Conservation (phyloP, 73 alveolate genomes). For the Tetrahymena thermophila region DNA sequence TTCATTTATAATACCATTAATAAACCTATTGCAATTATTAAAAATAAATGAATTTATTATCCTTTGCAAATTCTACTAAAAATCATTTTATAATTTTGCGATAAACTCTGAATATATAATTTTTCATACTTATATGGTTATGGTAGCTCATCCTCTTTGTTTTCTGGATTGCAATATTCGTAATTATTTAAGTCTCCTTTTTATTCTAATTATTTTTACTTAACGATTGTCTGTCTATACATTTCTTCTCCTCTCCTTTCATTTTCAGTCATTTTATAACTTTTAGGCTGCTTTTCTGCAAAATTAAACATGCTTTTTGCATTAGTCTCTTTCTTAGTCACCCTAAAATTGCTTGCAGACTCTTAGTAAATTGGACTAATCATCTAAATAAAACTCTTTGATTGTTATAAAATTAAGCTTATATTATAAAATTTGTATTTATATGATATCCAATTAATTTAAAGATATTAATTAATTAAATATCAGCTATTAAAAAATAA, state of each 20-base stretch:
- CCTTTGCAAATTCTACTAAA: background rate
- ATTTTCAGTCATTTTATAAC: background rate
- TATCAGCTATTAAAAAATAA: background rate
- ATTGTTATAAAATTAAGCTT: background rate
- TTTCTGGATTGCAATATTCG: conserved; percentile 39
- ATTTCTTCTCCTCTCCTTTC: background rate
- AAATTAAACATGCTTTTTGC: background rate
- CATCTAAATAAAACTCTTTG: background rate
- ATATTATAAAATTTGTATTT: background rate
- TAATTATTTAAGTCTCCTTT: conserved; percentile 33
- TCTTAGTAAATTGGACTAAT: background rate
- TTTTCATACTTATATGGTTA: conserved; percentile 27
- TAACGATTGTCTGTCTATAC: background rate
- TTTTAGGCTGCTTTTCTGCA: background rate
- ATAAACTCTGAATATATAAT: background rate
- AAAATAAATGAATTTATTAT: background rate
- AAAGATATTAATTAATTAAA: background rate
- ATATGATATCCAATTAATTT: background rate
- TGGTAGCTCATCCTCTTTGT: conserved; percentile 26
- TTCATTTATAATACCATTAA: conserved; percentile 5
- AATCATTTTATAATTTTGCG: too few species aligned
- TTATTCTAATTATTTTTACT: background rate
- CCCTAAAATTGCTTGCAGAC: background rate
- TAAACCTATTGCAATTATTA: background rate
- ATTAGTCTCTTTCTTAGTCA: background rate